These are phyloP conservation scores for Mercurialis annua DNA, from an alignment of 345 rosid species.

Conservation along the genomic window DNA sequence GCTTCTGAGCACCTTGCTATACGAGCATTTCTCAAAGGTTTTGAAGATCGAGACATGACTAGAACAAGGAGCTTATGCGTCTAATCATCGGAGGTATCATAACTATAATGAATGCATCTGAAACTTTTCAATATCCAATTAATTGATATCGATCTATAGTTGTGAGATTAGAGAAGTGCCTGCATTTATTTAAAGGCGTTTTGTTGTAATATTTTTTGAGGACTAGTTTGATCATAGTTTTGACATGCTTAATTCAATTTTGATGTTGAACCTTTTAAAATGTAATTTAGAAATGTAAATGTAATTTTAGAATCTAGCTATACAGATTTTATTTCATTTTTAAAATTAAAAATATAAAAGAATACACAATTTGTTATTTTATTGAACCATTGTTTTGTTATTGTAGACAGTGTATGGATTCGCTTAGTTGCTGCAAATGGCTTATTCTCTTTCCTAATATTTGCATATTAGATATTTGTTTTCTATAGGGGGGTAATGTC, in stretches of 20 bases:
- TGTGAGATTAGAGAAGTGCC: constrained; percentile 18
- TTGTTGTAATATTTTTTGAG: constrained; percentile 14
- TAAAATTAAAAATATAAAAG: too few species aligned
- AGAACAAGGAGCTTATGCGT: constrained; percentile 46
- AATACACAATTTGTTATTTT: too few species aligned
- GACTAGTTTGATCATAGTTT: neutral
- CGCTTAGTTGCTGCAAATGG: too few species aligned
- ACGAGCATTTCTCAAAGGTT: constrained; percentile 61
- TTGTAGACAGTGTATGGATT: too few species aligned
- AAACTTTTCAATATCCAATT: constrained; percentile 19
- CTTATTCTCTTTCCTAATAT: too few species aligned
- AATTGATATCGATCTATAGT: constrained; percentile 24
- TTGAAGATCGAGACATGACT: constrained; percentile 55
- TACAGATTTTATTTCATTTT: neutral
- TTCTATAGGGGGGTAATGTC: too few species aligned
- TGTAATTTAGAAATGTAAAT: constrained; percentile 12
- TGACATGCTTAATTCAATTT: constrained; percentile 1
- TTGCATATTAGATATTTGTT: too few species aligned
- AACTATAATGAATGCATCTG: constrained; percentile 19
- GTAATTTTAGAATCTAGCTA: neutral
- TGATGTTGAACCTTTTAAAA: constrained; percentile 8
- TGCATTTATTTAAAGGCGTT: neutral
- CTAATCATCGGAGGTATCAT: constrained; percentile 37
- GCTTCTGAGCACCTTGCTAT: constrained; percentile 80
- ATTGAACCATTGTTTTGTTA: too few species aligned